phyloP scores from a whole-genome alignment of 768 basidiomycete species.

The Cystobasidiopsis lactophilus region DNA sequence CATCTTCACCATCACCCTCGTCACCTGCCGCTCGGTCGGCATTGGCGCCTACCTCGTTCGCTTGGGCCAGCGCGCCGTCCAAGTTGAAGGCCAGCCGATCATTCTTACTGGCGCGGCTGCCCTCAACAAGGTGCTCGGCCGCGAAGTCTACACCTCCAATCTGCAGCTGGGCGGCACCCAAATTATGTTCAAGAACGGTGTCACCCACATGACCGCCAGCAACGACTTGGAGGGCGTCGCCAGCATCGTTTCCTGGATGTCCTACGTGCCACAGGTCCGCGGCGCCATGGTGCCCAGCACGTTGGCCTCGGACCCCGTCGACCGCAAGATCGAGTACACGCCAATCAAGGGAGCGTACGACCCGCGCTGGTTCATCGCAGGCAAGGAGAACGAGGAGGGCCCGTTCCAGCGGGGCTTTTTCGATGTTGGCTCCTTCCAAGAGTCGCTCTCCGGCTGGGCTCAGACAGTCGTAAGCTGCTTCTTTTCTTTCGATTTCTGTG shows the following conservation, averaged over 20 bases:
- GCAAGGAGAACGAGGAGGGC: slow-evolving; percentile 57
- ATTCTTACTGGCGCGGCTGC: slow-evolving; percentile 93
- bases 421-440: slow-evolving; percentile 92
- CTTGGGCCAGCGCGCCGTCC: slow-evolving; percentile 87
- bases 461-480: slow-evolving; percentile 52
- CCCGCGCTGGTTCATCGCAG: slow-evolving; percentile 93
- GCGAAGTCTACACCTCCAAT: slow-evolving; percentile 97
- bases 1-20: slow-evolving; percentile 97
- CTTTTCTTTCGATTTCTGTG: background rate
- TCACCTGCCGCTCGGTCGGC: slow-evolving; percentile 94
- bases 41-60: slow-evolving; percentile 98
- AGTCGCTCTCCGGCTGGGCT: slow-evolving; percentile 96
- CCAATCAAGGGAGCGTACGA: slow-evolving; percentile 92
- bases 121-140: slow-evolving; percentile 93
- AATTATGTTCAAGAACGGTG: slow-evolving; percentile 99
- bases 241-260: slow-evolving; percentile 82
- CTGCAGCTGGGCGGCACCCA: slow-evolving; percentile 98
- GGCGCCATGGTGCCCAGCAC: slow-evolving; percentile 54
- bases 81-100: slow-evolving; percentile 97
- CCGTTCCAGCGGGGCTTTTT: slow-evolving; percentile 77
- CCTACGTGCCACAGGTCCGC: slow-evolving; percentile 70
- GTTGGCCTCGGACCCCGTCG: slow-evolving; percentile 44
- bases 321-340: slow-evolving; percentile 68
- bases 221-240: slow-evolving; percentile 90
- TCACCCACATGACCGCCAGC: slow-evolving; percentile 81